phyloP scores from a whole-genome alignment of 2,329 filamentous ascomycete species.

The Colletotrichum cordylinicola region DNA sequence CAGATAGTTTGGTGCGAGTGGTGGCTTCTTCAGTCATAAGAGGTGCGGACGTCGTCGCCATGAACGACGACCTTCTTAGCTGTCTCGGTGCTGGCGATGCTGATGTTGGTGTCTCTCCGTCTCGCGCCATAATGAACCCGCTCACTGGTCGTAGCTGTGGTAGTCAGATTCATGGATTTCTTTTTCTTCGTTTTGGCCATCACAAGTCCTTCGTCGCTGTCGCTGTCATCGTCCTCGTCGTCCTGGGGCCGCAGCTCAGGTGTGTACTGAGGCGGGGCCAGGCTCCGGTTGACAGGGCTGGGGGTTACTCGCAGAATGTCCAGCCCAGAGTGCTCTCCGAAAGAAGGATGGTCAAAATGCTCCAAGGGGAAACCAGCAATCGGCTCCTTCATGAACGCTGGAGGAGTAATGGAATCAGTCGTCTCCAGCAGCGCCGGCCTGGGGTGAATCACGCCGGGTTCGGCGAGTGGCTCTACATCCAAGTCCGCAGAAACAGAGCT shows the following conservation, averaged over 20 bases:
- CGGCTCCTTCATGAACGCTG: conserved; percentile 54
- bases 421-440: conserved; percentile 54
- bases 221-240: conserved; percentile 53
- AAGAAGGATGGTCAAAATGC: conserved; percentile 27
- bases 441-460: conserved; percentile 49
- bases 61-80: conserved; percentile 54
- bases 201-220: conserved; percentile 59
- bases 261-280: neutral
- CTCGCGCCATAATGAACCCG: conserved; percentile 42
- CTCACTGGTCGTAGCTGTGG: conserved; percentile 12
- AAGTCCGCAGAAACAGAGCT: conserved; percentile 69
- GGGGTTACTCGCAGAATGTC: conserved; percentile 21
- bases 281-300: neutral
- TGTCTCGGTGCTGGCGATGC: conserved; percentile 67
- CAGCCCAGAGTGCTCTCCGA: conserved; percentile 28
- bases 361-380: conserved; percentile 52
- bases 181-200: conserved; percentile 61
- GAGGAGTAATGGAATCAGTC: conserved; percentile 60
- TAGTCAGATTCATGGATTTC: conserved; percentile 24
- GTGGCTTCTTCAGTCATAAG: neutral
- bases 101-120: conserved; percentile 65
- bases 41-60: conserved; percentile 6
- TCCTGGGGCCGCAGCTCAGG: conserved; percentile 23
- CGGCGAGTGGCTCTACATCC: conserved; percentile 64
- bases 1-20: neutral